These are phyloP conservation scores for Herpetomonas samuelpessoai DNA, from an alignment of 208 protist species.

Conservation along the genomic window DNA sequence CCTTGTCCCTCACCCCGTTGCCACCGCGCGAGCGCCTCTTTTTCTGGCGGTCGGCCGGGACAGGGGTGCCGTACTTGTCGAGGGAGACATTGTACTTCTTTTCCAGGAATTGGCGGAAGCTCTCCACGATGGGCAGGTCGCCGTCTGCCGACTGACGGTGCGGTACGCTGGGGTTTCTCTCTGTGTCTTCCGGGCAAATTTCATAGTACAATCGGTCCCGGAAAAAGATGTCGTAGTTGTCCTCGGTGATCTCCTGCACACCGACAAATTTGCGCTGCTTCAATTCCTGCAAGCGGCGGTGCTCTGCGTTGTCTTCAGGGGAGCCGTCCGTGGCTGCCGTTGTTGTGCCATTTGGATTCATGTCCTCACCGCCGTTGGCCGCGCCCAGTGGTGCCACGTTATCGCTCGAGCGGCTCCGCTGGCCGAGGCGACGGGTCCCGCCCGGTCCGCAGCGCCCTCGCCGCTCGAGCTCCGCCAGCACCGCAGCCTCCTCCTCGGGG, in stretches of 20 bases:
- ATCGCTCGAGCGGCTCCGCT: not conserved
- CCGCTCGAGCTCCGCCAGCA: not conserved
- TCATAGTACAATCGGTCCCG: constrained; percentile 17
- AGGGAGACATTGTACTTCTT: constrained; percentile 1
- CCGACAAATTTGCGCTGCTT: constrained; percentile 6
- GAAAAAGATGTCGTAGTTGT: constrained; percentile 39
- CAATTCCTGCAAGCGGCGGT: not conserved
- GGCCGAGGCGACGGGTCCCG: not conserved
- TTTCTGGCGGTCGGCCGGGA: constrained; percentile 5
- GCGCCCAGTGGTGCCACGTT: not conserved
- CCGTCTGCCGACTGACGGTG: constrained; percentile 8
- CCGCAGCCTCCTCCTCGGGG: not conserved
- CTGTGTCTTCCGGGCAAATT: constrained; percentile 19
- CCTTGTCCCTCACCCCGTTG: too few species aligned
- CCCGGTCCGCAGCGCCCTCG: not conserved
- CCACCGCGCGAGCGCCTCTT: constrained; percentile 1
- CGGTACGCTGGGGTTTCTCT: constrained; percentile 16
- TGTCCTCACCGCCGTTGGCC: not conserved
- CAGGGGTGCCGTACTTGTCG: not conserved
- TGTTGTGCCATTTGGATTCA: not conserved
- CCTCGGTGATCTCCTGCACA: constrained; percentile 21
- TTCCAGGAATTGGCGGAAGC: constrained; percentile 1
- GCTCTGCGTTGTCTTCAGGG: not conserved
- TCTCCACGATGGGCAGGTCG: constrained; percentile 8
- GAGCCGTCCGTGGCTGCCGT: not conserved